Percentiles rank a stretch among this genome's conserved stretches.
Evolutionary conservation across 257 asterid species (phyloP).

Genomic region (Solanum verrucosum): DNA sequence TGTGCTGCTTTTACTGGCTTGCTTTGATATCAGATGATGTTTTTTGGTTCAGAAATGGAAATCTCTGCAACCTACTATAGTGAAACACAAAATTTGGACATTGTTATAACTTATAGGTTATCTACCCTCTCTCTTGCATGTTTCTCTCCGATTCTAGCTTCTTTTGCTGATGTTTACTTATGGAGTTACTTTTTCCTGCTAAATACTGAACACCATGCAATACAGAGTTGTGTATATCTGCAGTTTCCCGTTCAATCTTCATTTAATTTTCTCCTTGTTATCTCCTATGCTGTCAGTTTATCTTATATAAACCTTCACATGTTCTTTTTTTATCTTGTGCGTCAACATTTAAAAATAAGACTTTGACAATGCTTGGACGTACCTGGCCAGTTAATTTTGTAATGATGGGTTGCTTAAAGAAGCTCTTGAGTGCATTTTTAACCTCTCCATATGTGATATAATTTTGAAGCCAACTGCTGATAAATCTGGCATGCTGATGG

Average conservation of each 20-base stretch:
- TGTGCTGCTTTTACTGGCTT: neutral
- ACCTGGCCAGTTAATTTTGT: neutral
- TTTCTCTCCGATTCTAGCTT: neutral
- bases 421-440: neutral
- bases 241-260: neutral
- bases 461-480: conserved; percentile 50
- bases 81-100: neutral
- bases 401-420: neutral
- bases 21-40: neutral
- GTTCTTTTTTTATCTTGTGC: neutral
- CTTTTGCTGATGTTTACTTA: neutral
- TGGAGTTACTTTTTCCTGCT: neutral
- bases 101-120: neutral
- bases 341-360: neutral
- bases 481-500: conserved; percentile 95
- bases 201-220: neutral
- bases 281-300: neutral
- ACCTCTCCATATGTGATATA: neutral
- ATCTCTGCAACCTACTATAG: neutral
- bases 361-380: neutral
- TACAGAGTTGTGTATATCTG: neutral
- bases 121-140: neutral
- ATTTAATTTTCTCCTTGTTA: neutral
- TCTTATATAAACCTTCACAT: neutral
- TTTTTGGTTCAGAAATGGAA: neutral